phyloP scores from a whole-genome alignment of 164 flowering plant genomes.

The Nelumbo lutea region DNA sequence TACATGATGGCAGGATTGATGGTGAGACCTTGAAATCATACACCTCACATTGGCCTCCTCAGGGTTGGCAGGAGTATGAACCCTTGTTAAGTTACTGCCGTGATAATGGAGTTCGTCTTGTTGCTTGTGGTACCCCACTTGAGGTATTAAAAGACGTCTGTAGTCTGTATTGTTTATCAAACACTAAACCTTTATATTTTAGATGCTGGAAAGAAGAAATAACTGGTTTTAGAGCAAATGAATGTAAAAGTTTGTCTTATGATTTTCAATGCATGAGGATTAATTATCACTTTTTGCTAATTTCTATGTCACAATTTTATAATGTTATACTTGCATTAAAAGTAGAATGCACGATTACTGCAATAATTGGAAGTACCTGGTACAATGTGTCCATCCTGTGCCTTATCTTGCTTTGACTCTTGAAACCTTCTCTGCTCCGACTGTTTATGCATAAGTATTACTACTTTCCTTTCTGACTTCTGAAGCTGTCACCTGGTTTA shows the following conservation, averaged over 20 bases:
- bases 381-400: too few species aligned
- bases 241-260: not conserved
- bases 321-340: too few species aligned
- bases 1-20: conserved; percentile 59
- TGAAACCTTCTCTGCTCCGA: too few species aligned
- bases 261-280: not conserved
- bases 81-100: conserved; percentile 81
- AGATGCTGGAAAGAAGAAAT: not conserved
- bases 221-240: not conserved
- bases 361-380: too few species aligned
- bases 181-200: not conserved
- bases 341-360: too few species aligned
- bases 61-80: conserved; percentile 91
- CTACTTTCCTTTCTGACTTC: too few species aligned
- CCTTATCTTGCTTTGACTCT: too few species aligned
- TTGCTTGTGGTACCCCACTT: conserved; percentile 93
- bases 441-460: too few species aligned
- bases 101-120: conserved; percentile 64
- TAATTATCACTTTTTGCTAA: not conserved
- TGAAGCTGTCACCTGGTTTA: too few species aligned
- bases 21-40: conserved; percentile 62
- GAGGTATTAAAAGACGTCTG: conserved; percentile 41
- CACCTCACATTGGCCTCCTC: conserved; percentile 71
- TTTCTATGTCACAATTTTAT: too few species aligned
- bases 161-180: conserved; percentile 6